phyloP scores from a whole-genome alignment of 441 rosid genomes.

The Syzygium syzygioides region DNA sequence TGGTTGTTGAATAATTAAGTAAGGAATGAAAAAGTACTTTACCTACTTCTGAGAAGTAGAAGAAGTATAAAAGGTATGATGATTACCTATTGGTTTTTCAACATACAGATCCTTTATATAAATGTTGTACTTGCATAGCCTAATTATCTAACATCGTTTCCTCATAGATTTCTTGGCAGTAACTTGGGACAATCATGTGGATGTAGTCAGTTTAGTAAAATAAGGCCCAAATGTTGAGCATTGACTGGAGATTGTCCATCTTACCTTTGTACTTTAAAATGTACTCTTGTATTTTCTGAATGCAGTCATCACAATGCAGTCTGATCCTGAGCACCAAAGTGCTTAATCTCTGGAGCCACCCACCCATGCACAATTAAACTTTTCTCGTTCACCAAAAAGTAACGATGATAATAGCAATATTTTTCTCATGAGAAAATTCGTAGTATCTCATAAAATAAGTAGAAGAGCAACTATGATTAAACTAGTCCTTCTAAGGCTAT shows the following conservation, averaged over 20 bases:
- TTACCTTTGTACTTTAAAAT: neutral
- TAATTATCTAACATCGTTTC: neutral
- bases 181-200: neutral
- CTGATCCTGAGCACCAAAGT: neutral
- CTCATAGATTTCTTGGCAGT: neutral
- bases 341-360: neutral
- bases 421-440: neutral
- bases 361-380: neutral
- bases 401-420: neutral
- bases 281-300: neutral
- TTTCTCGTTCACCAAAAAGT: neutral
- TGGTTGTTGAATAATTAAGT: neutral
- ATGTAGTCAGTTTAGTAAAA: neutral
- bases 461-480: neutral
- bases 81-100: neutral
- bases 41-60: neutral
- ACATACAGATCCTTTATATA: neutral
- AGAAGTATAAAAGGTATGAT: neutral
- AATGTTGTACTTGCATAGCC: neutral
- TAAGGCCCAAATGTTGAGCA: neutral
- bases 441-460: neutral
- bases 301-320: conserved; percentile 13
- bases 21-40: neutral
- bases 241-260: neutral
- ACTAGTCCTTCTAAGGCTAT: neutral